phyloP scores from a whole-genome alignment of 495 filamentous ascomycete species.

The Acidiella bohemica region DNA sequence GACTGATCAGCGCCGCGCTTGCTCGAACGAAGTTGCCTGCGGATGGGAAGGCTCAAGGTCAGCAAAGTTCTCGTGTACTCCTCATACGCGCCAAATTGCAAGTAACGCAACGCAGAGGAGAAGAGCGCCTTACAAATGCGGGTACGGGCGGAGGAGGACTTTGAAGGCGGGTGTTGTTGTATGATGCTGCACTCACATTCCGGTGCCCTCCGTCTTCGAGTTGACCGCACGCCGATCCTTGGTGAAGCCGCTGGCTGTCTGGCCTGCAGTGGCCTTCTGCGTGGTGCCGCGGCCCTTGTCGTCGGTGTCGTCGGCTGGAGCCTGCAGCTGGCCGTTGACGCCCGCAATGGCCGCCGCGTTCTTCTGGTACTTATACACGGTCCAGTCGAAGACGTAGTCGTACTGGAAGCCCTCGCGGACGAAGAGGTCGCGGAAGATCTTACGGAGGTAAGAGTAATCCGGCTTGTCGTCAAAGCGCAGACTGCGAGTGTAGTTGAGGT shows the following conservation, averaged over 20 bases:
- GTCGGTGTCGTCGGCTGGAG: conserved; percentile 55
- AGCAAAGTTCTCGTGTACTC: conserved; percentile 12
- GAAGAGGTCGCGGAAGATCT: conserved; percentile 99
- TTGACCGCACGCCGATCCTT: conserved; percentile 29
- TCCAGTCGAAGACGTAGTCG: conserved; percentile 99
- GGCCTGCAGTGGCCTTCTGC: conserved; percentile 45
- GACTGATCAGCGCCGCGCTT: conserved; percentile 29
- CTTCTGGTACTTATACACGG: conserved; percentile 99
- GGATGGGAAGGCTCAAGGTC: conserved; percentile 15
- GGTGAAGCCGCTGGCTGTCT: conserved; percentile 48
- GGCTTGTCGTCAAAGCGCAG: conserved; percentile 99
- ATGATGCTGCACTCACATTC: conserved; percentile 81
- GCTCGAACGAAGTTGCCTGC: conserved; percentile 32
- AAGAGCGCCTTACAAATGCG: conserved; percentile 81
- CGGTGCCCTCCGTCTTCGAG: conserved; percentile 57
- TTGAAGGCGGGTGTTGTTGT: not conserved
- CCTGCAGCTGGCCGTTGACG: conserved; percentile 49
- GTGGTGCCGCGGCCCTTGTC: conserved; percentile 52
- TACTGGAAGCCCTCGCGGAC: conserved; percentile 99
- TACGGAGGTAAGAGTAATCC: conserved; percentile 98
- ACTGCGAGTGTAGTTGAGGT: conserved; percentile 97
- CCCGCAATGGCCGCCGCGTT: conserved; percentile 85
- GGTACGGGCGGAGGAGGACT: conserved; percentile 10
- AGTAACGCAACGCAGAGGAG: conserved; percentile 65
- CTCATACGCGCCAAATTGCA: conserved; percentile 10